These are phyloP conservation scores for Termitomyces sp. DNA, from an alignment of 768 basidiomycete species.

Conservation along the genomic window DNA sequence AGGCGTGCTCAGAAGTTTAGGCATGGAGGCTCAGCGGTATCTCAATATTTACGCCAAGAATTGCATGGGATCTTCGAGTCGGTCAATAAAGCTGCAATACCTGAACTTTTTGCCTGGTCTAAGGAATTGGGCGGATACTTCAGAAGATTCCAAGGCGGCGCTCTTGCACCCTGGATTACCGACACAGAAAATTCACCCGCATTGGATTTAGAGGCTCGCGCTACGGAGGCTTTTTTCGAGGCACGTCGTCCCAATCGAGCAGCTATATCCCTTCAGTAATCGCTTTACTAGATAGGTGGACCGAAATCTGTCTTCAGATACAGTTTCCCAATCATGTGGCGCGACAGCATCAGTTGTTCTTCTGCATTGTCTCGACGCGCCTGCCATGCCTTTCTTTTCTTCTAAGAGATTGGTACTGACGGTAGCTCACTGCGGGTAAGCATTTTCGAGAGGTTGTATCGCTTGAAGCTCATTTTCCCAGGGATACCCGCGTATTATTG, in stretches of 20 bases:
- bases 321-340: conserved; percentile 70
- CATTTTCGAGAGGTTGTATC: neutral
- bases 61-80: conserved; percentile 82
- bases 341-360: conserved; percentile 89
- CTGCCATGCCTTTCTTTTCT: conserved; percentile 77
- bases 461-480: conserved; percentile 20
- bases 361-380: conserved; percentile 84
- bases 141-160: conserved; percentile 81
- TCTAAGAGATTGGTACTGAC: conserved; percentile 73
- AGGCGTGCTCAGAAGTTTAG: conserved; percentile 29
- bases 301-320: conserved; percentile 61
- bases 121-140: conserved; percentile 87
- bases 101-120: conserved; percentile 71
- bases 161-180: conserved; percentile 61
- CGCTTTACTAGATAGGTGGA: conserved; percentile 50
- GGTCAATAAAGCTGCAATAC: conserved; percentile 62
- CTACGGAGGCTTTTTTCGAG: conserved; percentile 83
- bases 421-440: conserved; percentile 89
- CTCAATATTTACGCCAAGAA: conserved; percentile 80
- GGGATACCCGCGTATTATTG: conserved; percentile 86
- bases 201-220: conserved; percentile 79
- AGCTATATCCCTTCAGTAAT: conserved; percentile 1
- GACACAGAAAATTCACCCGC: conserved; percentile 24
- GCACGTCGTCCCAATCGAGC: conserved; percentile 33
- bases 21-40: conserved; percentile 88